A percentile compares a stretch with the other conserved stretches of the same genome.
Evolutionary conservation across 1,284 basidiomycete genomes (phyloP).

Genomic region (Melampsora americana): DNA sequence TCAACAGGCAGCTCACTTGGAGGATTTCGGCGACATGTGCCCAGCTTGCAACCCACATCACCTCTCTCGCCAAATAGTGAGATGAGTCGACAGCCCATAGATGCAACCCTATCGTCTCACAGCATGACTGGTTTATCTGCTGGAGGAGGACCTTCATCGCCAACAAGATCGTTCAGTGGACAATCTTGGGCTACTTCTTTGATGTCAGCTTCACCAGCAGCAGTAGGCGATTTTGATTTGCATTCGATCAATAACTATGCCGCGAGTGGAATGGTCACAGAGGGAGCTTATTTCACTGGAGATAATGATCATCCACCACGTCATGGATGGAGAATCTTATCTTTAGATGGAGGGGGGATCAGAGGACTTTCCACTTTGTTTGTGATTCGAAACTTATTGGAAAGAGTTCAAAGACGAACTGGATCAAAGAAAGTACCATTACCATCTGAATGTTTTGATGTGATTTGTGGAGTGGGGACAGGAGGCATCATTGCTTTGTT

Average conservation of each 20-base stretch:
- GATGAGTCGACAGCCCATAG: neutral
- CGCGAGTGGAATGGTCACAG: neutral
- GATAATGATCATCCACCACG: constrained; percentile 13
- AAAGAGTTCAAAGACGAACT: constrained; percentile 11
- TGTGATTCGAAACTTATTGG: constrained; percentile 25
- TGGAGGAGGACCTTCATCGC: neutral
- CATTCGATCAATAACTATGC: neutral
- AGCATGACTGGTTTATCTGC: neutral
- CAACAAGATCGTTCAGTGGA: constrained; percentile 25
- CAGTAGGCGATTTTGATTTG: constrained; percentile 20
- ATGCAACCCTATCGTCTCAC: neutral
- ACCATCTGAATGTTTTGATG: constrained; percentile 46
- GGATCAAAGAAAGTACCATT: constrained; percentile 6
- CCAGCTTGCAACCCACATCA: neutral
- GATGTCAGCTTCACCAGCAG: constrained; percentile 18
- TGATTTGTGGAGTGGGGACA: constrained; percentile 47
- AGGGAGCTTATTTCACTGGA: neutral
- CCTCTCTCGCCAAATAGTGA: neutral
- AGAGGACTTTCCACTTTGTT: constrained; percentile 44
- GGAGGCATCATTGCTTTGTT: constrained; percentile 47
- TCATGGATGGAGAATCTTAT: constrained; percentile 45
- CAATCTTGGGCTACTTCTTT: constrained; percentile 40
- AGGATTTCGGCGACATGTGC: neutral
- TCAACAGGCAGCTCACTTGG: neutral
- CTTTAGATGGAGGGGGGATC: constrained; percentile 47